These are phyloP conservation scores for Colletotrichum phormii DNA, from an alignment of 2,329 filamentous ascomycete genomes.

Conservation along the genomic window DNA sequence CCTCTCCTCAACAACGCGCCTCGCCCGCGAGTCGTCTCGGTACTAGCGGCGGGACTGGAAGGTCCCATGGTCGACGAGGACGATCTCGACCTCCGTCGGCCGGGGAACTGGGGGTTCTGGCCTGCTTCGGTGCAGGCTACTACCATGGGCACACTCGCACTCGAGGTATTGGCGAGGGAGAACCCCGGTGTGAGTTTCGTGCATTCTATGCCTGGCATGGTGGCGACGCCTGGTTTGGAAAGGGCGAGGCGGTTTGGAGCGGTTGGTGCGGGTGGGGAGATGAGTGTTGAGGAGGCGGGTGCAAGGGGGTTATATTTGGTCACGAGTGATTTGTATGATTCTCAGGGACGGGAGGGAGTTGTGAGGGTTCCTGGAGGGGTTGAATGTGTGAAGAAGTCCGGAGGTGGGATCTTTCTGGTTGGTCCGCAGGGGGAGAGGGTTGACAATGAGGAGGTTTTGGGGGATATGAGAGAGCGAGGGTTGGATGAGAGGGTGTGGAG, in stretches of 20 bases:
- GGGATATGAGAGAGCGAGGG: not conserved
- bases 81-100: conserved; percentile 57
- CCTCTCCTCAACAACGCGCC: conserved; percentile 57
- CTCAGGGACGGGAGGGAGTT: not conserved
- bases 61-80: conserved; percentile 52
- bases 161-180: conserved; percentile 59
- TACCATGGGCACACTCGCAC: conserved; percentile 59
- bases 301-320: conserved; percentile 39
- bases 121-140: conserved; percentile 58
- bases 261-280: conserved; percentile 8
- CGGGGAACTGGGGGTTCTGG: conserved; percentile 45
- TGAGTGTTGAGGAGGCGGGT: conserved; percentile 39
- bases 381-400: not conserved
- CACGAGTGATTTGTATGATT: conserved; percentile 40
- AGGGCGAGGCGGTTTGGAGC: conserved; percentile 39
- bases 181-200: conserved; percentile 54
- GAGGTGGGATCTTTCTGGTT: not conserved
- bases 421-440: not conserved
- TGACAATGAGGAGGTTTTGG: not conserved
- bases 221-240: conserved; percentile 40
- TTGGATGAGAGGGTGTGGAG: conserved; percentile 1
- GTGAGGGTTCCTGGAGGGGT: not conserved
- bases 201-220: conserved; percentile 47
- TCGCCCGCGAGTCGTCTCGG: conserved; percentile 59
- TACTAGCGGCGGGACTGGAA: conserved; percentile 64